Conservation (phyloP, 2,329 filamentous ascomycete species). For the Penicillium italicum region DNA sequence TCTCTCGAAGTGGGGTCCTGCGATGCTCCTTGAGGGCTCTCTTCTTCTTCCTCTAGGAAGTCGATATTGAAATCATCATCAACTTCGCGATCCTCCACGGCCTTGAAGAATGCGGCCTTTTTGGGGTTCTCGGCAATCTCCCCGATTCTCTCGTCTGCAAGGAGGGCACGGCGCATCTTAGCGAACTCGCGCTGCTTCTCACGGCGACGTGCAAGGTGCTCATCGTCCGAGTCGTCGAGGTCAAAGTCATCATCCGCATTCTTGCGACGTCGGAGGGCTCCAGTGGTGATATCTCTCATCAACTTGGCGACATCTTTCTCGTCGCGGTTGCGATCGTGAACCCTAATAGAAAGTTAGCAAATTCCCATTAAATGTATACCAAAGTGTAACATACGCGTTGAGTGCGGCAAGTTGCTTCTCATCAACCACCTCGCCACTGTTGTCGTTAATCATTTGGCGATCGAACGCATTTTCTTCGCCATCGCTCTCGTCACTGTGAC, state of each 20-base stretch:
- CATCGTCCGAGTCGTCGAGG: constrained; percentile 87
- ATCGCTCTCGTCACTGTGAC: constrained; percentile 80
- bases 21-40: constrained; percentile 40
- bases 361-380: constrained; percentile 1
- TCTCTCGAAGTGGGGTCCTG: constrained; percentile 24
- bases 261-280: constrained; percentile 77
- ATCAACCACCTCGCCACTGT: constrained; percentile 70
- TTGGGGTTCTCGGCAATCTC: constrained; percentile 87
- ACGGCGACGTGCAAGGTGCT: constrained; percentile 66
- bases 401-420: constrained; percentile 79
- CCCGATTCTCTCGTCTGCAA: constrained; percentile 83
- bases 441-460: constrained; percentile 87
- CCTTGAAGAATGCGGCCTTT: constrained; percentile 82
- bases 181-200: constrained; percentile 85
- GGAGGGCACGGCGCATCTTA: constrained; percentile 83
- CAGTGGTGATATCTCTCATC: constrained; percentile 88
- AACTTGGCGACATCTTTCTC: constrained; percentile 87
- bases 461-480: constrained; percentile 72
- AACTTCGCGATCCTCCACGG: constrained; percentile 78
- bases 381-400: constrained; percentile 68
- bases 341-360: constrained; percentile 48
- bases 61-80: constrained; percentile 70
- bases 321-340: constrained; percentile 74
- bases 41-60: constrained; percentile 56
- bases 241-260: constrained; percentile 70